Percentiles rank a stretch among this genome's conserved stretches.
These are phyloP conservation scores for Nakazawaea wickerhamii DNA, from an alignment of 805 yeast species.

Conservation along the genomic window DNA sequence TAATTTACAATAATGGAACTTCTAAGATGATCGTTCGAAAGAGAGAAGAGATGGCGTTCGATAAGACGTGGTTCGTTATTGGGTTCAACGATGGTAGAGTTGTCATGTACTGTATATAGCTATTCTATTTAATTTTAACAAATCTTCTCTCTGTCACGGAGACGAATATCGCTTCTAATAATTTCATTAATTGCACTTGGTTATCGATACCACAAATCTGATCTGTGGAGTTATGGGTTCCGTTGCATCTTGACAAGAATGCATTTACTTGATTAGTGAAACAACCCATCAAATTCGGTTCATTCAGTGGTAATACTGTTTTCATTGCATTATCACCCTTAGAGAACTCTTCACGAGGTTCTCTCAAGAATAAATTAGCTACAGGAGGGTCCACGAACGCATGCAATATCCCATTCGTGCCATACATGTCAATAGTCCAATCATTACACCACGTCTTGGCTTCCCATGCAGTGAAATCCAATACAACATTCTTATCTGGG, in stretches of 20 bases:
- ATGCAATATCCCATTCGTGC: constrained; percentile 8
- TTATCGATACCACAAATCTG: constrained; percentile 5
- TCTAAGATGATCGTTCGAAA: constrained; percentile 26
- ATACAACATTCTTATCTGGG: constrained; percentile 7
- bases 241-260: constrained; percentile 9
- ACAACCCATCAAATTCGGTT: constrained; percentile 2
- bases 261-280: constrained; percentile 4
- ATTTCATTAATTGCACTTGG: constrained; percentile 9
- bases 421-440: constrained; percentile 11
- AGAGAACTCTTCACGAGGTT: not conserved
- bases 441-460: constrained; percentile 11
- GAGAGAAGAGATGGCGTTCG: constrained; percentile 22
- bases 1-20: constrained; percentile 25
- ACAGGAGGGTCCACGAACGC: constrained; percentile 7
- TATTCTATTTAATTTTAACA: not conserved
- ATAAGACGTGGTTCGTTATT: constrained; percentile 23
- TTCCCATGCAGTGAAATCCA: constrained; percentile 12
- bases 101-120: constrained; percentile 14
- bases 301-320: constrained; percentile 3
- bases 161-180: constrained; percentile 6
- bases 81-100: constrained; percentile 30
- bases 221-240: not conserved
- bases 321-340: constrained; percentile 1
- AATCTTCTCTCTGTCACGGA: not conserved
- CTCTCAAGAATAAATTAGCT: constrained; percentile 1